Evolutionary conservation across 2,329 filamentous ascomycete species (phyloP).

Genomic region (Moelleriella libera): DNA sequence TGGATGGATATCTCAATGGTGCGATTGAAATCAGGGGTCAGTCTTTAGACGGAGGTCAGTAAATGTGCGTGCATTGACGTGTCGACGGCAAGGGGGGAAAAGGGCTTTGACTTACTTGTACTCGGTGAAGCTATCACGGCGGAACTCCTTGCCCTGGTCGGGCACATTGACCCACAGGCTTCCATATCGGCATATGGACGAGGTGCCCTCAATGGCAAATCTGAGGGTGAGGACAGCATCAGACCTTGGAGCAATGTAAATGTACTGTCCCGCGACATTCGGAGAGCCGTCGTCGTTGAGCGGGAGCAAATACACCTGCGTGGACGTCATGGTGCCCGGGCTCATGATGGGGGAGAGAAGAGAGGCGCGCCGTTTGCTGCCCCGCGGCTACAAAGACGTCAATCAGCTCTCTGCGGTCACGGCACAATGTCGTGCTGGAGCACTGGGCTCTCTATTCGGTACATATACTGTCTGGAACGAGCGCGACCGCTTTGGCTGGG

Average conservation of each 20-base stretch:
- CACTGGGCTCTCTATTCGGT: too few species aligned
- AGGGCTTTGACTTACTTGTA: slow-evolving; percentile 55
- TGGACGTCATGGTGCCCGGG: slow-evolving; percentile 48
- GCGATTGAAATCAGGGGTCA: slow-evolving; percentile 85
- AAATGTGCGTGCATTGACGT: not conserved
- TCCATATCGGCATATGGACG: slow-evolving; percentile 87
- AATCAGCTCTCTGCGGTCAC: not conserved
- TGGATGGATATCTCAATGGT: slow-evolving; percentile 82
- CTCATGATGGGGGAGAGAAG: slow-evolving; percentile 31
- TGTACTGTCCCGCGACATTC: slow-evolving; percentile 76
- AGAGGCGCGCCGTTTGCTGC: not conserved
- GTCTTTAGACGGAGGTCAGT: slow-evolving; percentile 30
- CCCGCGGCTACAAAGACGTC: not conserved
- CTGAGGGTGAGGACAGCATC: slow-evolving; percentile 65
- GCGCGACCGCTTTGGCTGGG: not conserved
- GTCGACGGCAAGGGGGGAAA: not conserved
- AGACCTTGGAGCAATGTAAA: slow-evolving; percentile 70
- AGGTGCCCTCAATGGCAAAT: slow-evolving; percentile 87
- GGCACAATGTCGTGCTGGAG: not conserved
- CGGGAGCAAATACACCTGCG: slow-evolving; percentile 73
- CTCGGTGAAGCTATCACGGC: slow-evolving; percentile 67
- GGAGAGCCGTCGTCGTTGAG: slow-evolving; percentile 90
- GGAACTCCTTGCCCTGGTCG: slow-evolving; percentile 58
- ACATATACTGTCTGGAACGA: not conserved
- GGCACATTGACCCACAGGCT: slow-evolving; percentile 97